Evolutionary conservation across 441 rosid genomes (phyloP), one percentile per base, ranked within the genome.

Genomic region (Rhodomyrtus psidioides): DNA sequence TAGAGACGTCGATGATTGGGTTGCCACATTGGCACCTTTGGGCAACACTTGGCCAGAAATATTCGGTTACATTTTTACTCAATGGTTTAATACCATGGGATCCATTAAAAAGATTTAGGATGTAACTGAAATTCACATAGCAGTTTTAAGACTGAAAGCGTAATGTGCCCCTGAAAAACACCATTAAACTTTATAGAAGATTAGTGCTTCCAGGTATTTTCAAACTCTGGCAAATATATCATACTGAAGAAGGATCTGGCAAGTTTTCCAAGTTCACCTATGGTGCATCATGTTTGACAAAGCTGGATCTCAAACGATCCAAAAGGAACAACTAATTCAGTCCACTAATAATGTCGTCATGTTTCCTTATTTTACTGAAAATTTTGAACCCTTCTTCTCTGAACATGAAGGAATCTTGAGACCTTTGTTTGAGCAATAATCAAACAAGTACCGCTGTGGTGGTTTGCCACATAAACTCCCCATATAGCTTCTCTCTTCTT

Each of bases 1-100:
- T 12, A 9, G 5, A 7, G 58, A 2, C 6, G 17, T 2, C 0
- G 1, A 62, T 62, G 24, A 62, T 0, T 9, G 14, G 5, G 9
- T 19, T 3, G 2, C 24, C 13, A 17, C 2, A 1, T 30, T 0
- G 12, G 4, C 24, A 30, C 34, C 30, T 30, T 62, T 17, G 19
- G 13, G 24, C 0, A 0, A 14, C 21, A 14, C 4, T 59, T 27
- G 70, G 9, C 2, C 1, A 1, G 44, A 24, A 9, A 44, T 19
- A 62, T 4, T 62, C 39, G 6, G 17, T 4, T 30, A 1, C 26
- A 30, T 30, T 30, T 57, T 30, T 24, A 30, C 14, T 8, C 13
- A 1, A 17, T 9, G 4, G 14, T 30, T 30, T 17, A 62, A 0
- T 30, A 9, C 13, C 24, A 19, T 30, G 17, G 5, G 12, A 17